phyloP scores from a whole-genome alignment of 1,139 yeast species.

The Geotrichum europaeum region DNA sequence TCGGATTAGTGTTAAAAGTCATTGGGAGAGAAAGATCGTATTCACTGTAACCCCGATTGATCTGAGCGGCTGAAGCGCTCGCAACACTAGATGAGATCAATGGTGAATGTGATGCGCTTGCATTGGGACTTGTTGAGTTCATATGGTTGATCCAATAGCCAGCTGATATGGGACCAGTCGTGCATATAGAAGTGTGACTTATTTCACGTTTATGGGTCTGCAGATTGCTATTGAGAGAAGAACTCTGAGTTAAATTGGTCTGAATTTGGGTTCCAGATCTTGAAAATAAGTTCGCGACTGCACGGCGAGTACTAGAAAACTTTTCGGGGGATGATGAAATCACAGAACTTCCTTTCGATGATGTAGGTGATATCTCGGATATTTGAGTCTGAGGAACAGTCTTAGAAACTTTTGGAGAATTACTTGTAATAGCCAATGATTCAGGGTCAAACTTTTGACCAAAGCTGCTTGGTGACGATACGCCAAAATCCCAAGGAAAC shows the following conservation, averaged over 20 bases:
- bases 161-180: conserved; percentile 3
- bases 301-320: conserved; percentile 22
- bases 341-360: conserved; percentile 11
- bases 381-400: not conserved
- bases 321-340: conserved; percentile 25
- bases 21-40: conserved; percentile 19
- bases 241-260: not conserved
- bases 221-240: not conserved
- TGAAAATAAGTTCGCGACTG: conserved; percentile 30
- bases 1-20: conserved; percentile 19
- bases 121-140: conserved; percentile 8
- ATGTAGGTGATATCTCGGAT: conserved; percentile 3
- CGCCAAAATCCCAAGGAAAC: conserved; percentile 13
- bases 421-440: conserved; percentile 3
- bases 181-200: conserved; percentile 9
- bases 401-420: not conserved
- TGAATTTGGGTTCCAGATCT: conserved; percentile 13
- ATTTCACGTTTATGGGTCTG: conserved; percentile 9
- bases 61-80: conserved; percentile 1
- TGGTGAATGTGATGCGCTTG: conserved; percentile 13
- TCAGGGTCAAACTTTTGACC: conserved; percentile 7
- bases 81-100: conserved; percentile 5
- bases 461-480: conserved; percentile 12
- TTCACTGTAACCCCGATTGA: conserved; percentile 18
- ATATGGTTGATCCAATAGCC: conserved; percentile 13